A percentile compares a stretch with the other conserved stretches of the same genome.
Evolutionary conservation across 805 yeast genomes (phyloP).

Genomic region (Zygosaccharomyces bisporus): DNA sequence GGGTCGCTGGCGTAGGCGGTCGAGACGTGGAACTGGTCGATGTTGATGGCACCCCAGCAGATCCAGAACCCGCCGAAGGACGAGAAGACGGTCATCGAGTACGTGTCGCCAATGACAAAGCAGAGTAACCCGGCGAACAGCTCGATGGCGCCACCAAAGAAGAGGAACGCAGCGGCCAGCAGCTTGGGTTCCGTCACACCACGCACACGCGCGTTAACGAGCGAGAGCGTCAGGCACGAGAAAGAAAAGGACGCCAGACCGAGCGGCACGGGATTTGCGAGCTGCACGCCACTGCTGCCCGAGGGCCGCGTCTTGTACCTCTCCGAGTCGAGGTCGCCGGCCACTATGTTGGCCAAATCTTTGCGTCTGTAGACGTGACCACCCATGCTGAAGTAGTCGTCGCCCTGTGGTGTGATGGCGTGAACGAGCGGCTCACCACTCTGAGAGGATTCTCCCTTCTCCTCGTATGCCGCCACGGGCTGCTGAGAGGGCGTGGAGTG

Average conservation of each 20-base stretch:
- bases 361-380: constrained; percentile 43
- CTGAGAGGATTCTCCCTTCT: not conserved
- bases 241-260: constrained; percentile 68
- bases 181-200: constrained; percentile 59
- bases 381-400: constrained; percentile 41
- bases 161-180: constrained; percentile 61
- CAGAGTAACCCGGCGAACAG: constrained; percentile 73
- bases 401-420: constrained; percentile 34
- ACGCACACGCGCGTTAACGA: constrained; percentile 62
- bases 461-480: constrained; percentile 9
- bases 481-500: constrained; percentile 8
- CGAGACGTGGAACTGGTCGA: constrained; percentile 54
- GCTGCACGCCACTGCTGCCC: constrained; percentile 25
- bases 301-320: constrained; percentile 32
- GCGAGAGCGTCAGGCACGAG: constrained; percentile 53
- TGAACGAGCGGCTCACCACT: constrained; percentile 17
- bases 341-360: constrained; percentile 62
- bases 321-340: constrained; percentile 49
- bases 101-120: constrained; percentile 69
- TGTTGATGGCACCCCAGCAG: constrained; percentile 61
- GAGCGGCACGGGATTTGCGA: constrained; percentile 74
- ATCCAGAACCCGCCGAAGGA: constrained; percentile 73
- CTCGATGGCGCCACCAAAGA: constrained; percentile 72
- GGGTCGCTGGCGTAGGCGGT: constrained; percentile 46
- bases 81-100: constrained; percentile 56